These are phyloP conservation scores for Linnemannia hyalina DNA, from an alignment of 192 early-diverging fungal genomes.

Conservation along the genomic window DNA sequence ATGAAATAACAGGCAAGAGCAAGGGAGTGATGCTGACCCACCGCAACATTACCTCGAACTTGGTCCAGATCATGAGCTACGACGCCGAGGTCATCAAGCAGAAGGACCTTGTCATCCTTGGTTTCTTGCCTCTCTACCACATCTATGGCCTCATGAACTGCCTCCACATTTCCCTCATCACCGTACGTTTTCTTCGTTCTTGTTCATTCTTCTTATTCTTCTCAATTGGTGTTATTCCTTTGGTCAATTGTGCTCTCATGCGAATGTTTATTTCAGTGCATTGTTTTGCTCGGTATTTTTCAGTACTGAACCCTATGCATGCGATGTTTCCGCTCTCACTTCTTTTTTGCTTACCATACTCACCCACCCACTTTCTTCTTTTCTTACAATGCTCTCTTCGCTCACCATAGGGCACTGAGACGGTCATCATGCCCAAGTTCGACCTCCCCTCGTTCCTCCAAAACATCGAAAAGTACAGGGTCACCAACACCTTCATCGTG, in stretches of 20 bases:
- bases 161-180: constrained; percentile 53
- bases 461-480: constrained; percentile 77
- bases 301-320: background rate
- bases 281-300: background rate
- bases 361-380: constrained; percentile 24
- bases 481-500: constrained; percentile 74
- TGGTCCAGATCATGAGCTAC: constrained; percentile 69
- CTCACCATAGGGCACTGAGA: constrained; percentile 60
- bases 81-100: constrained; percentile 57
- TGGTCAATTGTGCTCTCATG: background rate
- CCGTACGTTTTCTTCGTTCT: constrained; percentile 27
- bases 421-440: constrained; percentile 86
- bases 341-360: constrained; percentile 11
- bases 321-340: background rate
- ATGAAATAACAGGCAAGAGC: constrained; percentile 64
- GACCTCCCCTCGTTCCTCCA: constrained; percentile 72
- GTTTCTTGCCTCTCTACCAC: constrained; percentile 83
- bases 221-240: background rate
- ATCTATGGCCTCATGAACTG: constrained; percentile 75
- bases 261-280: background rate
- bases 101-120: constrained; percentile 60
- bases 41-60: constrained; percentile 84
- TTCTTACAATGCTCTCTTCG: constrained; percentile 10
- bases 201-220: background rate
- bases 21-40: constrained; percentile 91